phyloP scores from a whole-genome alignment of 2,329 filamentous ascomycete genomes.

The Fusarium sp. region DNA sequence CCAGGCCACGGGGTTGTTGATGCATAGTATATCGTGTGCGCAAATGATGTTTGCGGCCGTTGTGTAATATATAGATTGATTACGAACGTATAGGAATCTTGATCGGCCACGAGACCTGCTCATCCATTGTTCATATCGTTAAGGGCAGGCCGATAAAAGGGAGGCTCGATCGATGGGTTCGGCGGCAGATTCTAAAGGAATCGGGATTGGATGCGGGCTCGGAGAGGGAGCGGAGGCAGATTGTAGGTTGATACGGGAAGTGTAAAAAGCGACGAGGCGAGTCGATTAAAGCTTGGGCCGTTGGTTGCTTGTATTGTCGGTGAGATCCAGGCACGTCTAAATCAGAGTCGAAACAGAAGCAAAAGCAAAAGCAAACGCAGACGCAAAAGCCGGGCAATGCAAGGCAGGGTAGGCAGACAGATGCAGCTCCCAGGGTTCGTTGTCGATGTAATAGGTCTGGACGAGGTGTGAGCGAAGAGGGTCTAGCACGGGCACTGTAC shows the following conservation, averaged over 20 bases:
- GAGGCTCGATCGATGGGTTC: constrained; percentile 19
- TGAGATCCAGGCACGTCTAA: constrained; percentile 41
- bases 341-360: neutral
- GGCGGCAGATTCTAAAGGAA: constrained; percentile 11
- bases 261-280: constrained; percentile 33
- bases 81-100: constrained; percentile 51
- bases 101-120: constrained; percentile 52
- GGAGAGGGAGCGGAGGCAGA: constrained; percentile 23
- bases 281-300: constrained; percentile 20
- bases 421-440: constrained; percentile 41
- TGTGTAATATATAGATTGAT: constrained; percentile 40
- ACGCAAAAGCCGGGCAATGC: constrained; percentile 10
- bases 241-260: constrained; percentile 31
- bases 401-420: constrained; percentile 34
- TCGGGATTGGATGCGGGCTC: constrained; percentile 4
- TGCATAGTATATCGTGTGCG: constrained; percentile 72
- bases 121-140: constrained; percentile 53
- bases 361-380: constrained; percentile 4
- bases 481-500: constrained; percentile 39
- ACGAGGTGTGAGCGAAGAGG: constrained; percentile 39
- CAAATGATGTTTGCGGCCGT: constrained; percentile 12
- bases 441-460: constrained; percentile 34
- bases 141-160: constrained; percentile 18
- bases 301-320: constrained; percentile 30
- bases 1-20: constrained; percentile 84